phyloP scores from a whole-genome alignment of 1,284 basidiomycete species.

The Bondarzewia mesenterica region DNA sequence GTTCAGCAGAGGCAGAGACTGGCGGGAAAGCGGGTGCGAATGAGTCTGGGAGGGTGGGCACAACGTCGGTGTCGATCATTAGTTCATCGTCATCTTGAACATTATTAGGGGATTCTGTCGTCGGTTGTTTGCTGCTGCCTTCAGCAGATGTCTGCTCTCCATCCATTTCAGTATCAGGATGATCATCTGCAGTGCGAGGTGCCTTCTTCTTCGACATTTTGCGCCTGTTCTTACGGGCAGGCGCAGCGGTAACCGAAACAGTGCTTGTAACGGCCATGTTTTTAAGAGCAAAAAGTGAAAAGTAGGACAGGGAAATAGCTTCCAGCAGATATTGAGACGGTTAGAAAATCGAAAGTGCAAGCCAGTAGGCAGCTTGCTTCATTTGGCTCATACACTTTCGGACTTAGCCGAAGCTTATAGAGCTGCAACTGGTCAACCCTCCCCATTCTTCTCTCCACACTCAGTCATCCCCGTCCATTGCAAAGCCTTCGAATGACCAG shows the following conservation, averaged over 20 bases:
- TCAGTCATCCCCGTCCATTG: no score
- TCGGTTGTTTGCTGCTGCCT: neutral
- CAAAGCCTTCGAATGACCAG: no score
- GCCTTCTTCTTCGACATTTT: constrained; percentile 44
- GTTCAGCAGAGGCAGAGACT: constrained; percentile 49
- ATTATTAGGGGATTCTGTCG: constrained; percentile 11
- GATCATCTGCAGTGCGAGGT: constrained; percentile 16
- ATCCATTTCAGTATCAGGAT: constrained; percentile 31
- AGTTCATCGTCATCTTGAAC: constrained; percentile 44
- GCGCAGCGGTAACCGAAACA: constrained; percentile 23
- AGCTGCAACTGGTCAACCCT: no score
- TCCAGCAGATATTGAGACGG: neutral
- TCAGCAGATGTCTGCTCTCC: constrained; percentile 13
- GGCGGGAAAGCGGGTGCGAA: constrained; percentile 60
- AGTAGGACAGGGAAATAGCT: no score
- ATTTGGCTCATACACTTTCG: no score
- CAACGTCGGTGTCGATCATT: constrained; percentile 49
- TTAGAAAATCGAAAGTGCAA: neutral
- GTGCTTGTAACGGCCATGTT: constrained; percentile 51
- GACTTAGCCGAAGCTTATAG: no score
- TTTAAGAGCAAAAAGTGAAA: constrained; percentile 2
- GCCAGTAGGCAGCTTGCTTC: no score
- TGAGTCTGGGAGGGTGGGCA: constrained; percentile 22
- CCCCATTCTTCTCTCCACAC: no score
- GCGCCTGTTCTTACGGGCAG: constrained; percentile 47